Evolutionary conservation across 2,329 filamentous ascomycete genomes (phyloP), one percentile per base, ranked within the genome.

Genomic region (Talaromyces albobiverticillius): DNA sequence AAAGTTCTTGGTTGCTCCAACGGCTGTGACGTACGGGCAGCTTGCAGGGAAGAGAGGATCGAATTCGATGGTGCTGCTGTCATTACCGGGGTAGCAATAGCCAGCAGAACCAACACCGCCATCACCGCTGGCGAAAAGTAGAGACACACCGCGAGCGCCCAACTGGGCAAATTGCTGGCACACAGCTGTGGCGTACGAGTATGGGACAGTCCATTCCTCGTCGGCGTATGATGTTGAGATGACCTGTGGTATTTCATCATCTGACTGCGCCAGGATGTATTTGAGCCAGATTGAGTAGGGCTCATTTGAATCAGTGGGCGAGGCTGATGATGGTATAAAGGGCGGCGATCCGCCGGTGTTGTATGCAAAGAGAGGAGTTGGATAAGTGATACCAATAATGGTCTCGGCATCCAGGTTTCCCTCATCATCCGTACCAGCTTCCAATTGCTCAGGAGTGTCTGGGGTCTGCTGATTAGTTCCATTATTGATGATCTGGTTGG

Each of bases 191-290:
- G 82, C 78, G 66, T 85, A 85, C 57, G 68, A 71, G 5, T 74
- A 67, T 0, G 82, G 81, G 22, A 83, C 70, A n/a, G 78, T 78
- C 9, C 69, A 67, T 66, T 85, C 82, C 42, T 78, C 73, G 42
- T 77, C 77, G 45, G 80, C 80, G 63, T 83, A 83, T 2, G 77
- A 81, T 59, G 84, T 79, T 32, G 75, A 77, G 57, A 83, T 75
- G 13, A 83, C 80, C 58, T 82, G 81, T 8, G 81, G 80, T 2
- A 80, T 77, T 60, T 76, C 36, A 8, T n/a, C 38, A 16, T 51
- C 36, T 31, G 48, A 42, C 26, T 51, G 48, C n/a, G 34, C 40
- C 36, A 38, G 38, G 36, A 51, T 38, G 9, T 29, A 51, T 34
- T 51, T 51, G 22, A 51, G 36, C 48, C 48, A 51, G 36, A 26